Conservation (phyloP, 495 filamentous ascomycete genomes). For the Penicillium paradoxum region DNA sequence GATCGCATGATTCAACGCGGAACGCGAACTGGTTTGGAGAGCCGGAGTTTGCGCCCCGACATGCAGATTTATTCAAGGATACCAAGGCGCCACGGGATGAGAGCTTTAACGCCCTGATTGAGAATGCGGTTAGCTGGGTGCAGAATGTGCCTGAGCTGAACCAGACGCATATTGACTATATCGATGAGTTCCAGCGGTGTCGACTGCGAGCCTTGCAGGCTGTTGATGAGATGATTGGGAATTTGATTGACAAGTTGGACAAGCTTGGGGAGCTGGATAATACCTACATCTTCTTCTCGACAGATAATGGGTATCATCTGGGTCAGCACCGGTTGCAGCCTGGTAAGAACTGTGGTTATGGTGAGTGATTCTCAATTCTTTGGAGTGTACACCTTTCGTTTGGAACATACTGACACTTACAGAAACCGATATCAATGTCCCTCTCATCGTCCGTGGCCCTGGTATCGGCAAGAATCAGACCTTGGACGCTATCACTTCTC, state of each 20-base stretch:
- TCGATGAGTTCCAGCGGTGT: slow-evolving; percentile 59
- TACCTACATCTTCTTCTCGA: slow-evolving; percentile 63
- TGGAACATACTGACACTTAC: not conserved
- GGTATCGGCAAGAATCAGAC: slow-evolving; percentile 42
- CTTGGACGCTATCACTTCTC: slow-evolving; percentile 53
- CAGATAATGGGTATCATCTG: slow-evolving; percentile 67
- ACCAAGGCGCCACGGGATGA: slow-evolving; percentile 23
- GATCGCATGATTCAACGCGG: slow-evolving; percentile 8
- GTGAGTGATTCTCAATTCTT: slow-evolving; percentile 53
- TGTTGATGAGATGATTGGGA: slow-evolving; percentile 64
- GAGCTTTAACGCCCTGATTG: slow-evolving; percentile 37
- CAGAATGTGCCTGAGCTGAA: slow-evolving; percentile 42
- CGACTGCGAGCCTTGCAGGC: slow-evolving; percentile 57
- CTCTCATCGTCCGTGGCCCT: slow-evolving; percentile 55
- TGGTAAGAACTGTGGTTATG: slow-evolving; percentile 64
- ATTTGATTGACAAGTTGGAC: slow-evolving; percentile 46
- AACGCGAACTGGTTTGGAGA: slow-evolving; percentile 23
- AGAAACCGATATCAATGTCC: slow-evolving; percentile 67
- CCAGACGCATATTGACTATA: slow-evolving; percentile 51
- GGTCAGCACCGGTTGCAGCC: slow-evolving; percentile 64
- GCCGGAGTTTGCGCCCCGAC: slow-evolving; percentile 27
- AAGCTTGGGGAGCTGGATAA: slow-evolving; percentile 52
- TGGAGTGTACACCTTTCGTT: slow-evolving; percentile 4
- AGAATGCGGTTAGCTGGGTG: slow-evolving; percentile 55
- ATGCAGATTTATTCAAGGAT: slow-evolving; percentile 29